phyloP scores from a whole-genome alignment of 257 asterid species.

The Solanum peruvianum region DNA sequence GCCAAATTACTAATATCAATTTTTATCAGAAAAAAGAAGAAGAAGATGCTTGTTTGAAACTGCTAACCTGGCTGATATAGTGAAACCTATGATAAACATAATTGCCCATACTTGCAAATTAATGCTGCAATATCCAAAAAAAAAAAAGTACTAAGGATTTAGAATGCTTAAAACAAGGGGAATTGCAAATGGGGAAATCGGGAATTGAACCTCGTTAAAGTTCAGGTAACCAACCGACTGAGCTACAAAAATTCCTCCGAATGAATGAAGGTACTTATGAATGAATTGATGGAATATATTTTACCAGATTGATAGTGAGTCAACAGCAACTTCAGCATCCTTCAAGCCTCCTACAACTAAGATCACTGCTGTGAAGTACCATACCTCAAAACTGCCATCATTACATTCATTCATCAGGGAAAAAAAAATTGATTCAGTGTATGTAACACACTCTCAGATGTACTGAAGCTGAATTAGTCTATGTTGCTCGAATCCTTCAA shows the following conservation, averaged over 20 bases:
- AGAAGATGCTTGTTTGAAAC: background rate
- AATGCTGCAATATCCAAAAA: constrained; percentile 6
- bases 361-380: constrained; percentile 31
- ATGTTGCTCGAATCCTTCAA: background rate
- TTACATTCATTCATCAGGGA: background rate
- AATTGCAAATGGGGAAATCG: background rate
- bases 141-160: background rate
- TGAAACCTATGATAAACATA: constrained; percentile 27
- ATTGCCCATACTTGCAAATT: constrained; percentile 25
- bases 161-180: background rate
- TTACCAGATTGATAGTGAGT: constrained; percentile 35
- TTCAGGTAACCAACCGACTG: background rate
- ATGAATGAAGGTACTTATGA: background rate
- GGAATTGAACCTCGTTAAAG: background rate
- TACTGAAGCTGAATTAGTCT: background rate
- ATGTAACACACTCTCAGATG: no score
- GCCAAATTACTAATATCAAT: background rate
- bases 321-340: constrained; percentile 31
- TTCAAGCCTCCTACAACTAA: constrained; percentile 34
- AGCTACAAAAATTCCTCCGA: background rate
- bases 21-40: no score
- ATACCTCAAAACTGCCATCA: constrained; percentile 26
- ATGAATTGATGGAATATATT: background rate
- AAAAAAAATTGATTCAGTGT: background rate
- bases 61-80: constrained; percentile 19